These are phyloP conservation scores for Daedalea quercina DNA, from an alignment of 768 basidiomycete genomes.

Conservation along the genomic window DNA sequence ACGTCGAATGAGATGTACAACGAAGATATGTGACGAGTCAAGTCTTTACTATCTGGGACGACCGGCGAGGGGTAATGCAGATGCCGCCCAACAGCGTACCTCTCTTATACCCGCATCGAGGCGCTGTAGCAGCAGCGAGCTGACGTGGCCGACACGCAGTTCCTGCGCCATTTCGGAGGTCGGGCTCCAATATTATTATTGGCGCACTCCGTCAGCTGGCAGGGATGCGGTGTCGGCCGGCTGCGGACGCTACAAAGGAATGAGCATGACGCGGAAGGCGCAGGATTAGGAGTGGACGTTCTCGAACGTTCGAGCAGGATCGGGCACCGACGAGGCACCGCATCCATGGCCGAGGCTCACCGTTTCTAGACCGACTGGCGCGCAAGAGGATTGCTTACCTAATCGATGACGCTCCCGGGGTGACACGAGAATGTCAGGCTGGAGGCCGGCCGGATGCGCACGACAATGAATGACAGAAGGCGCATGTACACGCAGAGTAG, in stretches of 20 bases:
- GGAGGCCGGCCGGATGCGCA: too few relatives aligned
- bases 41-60: too few relatives aligned
- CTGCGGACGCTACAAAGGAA: background rate
- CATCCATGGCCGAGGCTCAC: too few relatives aligned
- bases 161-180: background rate
- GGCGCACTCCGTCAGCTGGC: background rate
- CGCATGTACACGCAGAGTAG: too few relatives aligned
- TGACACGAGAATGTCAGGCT: too few relatives aligned
- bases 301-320: background rate
- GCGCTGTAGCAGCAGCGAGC: background rate
- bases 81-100: background rate
- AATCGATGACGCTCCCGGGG: too few relatives aligned
- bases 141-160: slow-evolving; percentile 2
- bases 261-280: background rate
- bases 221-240: background rate
- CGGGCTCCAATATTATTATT: background rate
- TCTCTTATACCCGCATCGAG: background rate
- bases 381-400: too few relatives aligned
- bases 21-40: background rate
- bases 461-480: too few relatives aligned
- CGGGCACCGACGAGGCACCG: background rate
- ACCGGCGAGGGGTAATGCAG: too few relatives aligned
- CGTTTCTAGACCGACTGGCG: too few relatives aligned
- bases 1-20: background rate
- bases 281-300: background rate